Conservation (phyloP, 306 rosid genomes). For the Corylus americana region DNA sequence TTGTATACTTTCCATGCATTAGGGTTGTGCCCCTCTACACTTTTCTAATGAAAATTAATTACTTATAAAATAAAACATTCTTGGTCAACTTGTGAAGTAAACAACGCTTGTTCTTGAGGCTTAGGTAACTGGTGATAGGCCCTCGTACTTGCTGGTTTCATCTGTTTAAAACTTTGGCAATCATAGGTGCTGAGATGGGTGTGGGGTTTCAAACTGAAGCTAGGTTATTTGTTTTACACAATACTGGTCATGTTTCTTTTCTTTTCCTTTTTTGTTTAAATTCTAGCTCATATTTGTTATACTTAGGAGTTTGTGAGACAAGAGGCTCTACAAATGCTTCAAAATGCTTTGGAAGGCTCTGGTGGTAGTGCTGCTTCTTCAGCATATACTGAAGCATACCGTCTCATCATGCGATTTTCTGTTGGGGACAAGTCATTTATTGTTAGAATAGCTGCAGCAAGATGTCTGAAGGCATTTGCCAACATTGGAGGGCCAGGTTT, state of each 20-base stretch:
- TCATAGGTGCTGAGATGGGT: slow-evolving; percentile 6
- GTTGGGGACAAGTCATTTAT: slow-evolving; percentile 87
- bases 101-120: too few relatives aligned
- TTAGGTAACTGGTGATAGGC: background rate
- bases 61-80: too few relatives aligned
- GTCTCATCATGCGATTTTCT: slow-evolving; percentile 74
- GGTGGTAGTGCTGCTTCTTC: slow-evolving; percentile 82
- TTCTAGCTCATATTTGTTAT: slow-evolving; percentile 9
- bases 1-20: too few relatives aligned
- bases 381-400: slow-evolving; percentile 89
- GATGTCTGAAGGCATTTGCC: slow-evolving; percentile 93
- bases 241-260: background rate
- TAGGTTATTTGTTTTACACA: background rate
- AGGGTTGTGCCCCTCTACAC: too few relatives aligned
- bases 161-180: background rate
- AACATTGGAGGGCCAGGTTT: slow-evolving; percentile 94
- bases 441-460: slow-evolving; percentile 94
- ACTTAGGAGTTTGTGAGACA: slow-evolving; percentile 90
- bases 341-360: slow-evolving; percentile 91
- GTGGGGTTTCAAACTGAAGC: background rate
- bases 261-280: background rate
- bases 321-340: slow-evolving; percentile 86
- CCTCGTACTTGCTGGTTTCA: slow-evolving; percentile 3
- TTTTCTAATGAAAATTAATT: too few relatives aligned
- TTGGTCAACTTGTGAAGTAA: too few relatives aligned